Conservation (phyloP, 192 early-diverging fungal genomes). For the Rhizophagus clarus region DNA sequence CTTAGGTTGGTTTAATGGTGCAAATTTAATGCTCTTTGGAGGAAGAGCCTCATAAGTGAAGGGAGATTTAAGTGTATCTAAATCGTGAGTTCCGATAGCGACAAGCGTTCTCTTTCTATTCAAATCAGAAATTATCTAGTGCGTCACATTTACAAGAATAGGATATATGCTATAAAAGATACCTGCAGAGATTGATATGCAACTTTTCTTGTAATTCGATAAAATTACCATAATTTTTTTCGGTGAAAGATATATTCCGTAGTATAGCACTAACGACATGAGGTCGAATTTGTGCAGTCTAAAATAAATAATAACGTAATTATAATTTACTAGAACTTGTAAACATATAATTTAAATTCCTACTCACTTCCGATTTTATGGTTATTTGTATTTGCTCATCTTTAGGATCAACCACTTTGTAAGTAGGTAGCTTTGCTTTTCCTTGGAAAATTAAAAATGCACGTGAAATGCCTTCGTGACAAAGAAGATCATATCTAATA, state of each 20-base stretch:
- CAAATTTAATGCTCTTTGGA: slow-evolving; percentile 92
- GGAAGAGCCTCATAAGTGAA: slow-evolving; percentile 93
- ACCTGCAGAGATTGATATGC: slow-evolving; percentile 95
- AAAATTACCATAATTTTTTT: slow-evolving; percentile 88
- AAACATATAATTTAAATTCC: no score
- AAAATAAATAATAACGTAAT: slow-evolving; percentile 2
- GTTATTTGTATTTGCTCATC: slow-evolving; percentile 56
- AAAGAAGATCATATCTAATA: slow-evolving; percentile 91
- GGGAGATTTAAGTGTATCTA: slow-evolving; percentile 91
- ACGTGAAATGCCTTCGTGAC: slow-evolving; percentile 92
- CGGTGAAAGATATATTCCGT: slow-evolving; percentile 81
- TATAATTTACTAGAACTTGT: no score
- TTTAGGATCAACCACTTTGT: slow-evolving; percentile 61
- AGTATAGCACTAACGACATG: slow-evolving; percentile 89
- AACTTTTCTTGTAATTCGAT: slow-evolving; percentile 99
- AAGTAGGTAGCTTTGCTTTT: slow-evolving; percentile 68
- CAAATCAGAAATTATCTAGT: slow-evolving; percentile 10
- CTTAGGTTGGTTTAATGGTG: slow-evolving; percentile 89
- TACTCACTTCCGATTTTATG: slow-evolving; percentile 70
- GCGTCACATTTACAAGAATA: neutral
- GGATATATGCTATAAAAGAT: neutral
- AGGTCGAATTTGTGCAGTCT: slow-evolving; percentile 86
- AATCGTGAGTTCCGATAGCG: slow-evolving; percentile 97
- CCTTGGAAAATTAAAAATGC: slow-evolving; percentile 86
- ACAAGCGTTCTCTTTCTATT: slow-evolving; percentile 87